A percentile compares a stretch with the other conserved stretches of the same genome.
Conservation (phyloP, 208 protist species). For the Trypanosoma vivax region DNA sequence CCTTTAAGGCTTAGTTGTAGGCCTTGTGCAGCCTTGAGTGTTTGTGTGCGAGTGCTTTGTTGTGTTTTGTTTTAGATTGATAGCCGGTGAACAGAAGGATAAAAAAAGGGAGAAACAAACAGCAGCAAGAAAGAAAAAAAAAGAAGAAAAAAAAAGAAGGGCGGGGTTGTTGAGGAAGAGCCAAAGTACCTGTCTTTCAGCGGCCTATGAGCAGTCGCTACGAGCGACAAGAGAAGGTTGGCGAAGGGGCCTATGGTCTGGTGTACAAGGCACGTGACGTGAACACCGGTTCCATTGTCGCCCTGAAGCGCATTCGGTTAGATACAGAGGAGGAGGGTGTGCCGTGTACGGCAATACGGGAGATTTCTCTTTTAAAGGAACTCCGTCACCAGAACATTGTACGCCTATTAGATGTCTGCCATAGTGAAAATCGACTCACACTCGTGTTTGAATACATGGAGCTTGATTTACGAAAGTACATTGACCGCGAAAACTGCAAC, state of each 20-base stretch:
- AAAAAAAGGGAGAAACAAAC: background rate
- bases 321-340: conserved; percentile 88
- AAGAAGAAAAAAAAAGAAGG: conserved; percentile 7
- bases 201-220: conserved; percentile 60
- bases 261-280: conserved; percentile 93
- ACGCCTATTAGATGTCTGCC: conserved; percentile 93
- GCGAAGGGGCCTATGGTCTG: conserved; percentile 95
- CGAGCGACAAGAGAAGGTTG: conserved; percentile 89
- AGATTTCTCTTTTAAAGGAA: conserved; percentile 96
- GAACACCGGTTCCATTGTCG: conserved; percentile 58
- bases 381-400: conserved; percentile 94
- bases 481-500: conserved; percentile 75
- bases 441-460: conserved; percentile 97
- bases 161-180: background rate
- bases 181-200: background rate
- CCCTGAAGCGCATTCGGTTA: conserved; percentile 82
- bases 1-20: conserved; percentile 2
- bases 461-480: conserved; percentile 95
- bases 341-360: conserved; percentile 87
- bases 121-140: conserved; percentile 1
- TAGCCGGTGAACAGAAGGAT: background rate
- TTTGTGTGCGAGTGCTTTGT: too few species aligned
- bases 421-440: conserved; percentile 92
- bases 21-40: too few species aligned
- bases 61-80: conserved; percentile 10